Conservation (phyloP, 2,329 filamentous ascomycete species). For the Aureobasidium sp. region DNA sequence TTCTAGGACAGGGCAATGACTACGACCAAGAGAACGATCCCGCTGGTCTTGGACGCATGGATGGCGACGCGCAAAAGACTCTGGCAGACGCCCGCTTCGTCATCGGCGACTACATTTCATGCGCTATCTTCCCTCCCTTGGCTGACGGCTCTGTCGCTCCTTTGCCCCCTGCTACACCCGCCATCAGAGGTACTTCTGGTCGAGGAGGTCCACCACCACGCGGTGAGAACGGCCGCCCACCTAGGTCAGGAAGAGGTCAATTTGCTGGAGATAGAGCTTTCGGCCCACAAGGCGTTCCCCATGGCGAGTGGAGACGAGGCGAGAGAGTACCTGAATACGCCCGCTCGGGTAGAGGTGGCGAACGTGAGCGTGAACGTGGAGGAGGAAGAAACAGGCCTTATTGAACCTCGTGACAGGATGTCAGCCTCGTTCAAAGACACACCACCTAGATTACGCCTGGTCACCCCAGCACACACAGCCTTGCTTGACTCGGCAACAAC, state of each 20-base stretch:
- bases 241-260: slow-evolving; percentile 14
- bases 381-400: slow-evolving; percentile 16
- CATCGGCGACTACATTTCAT: slow-evolving; percentile 80
- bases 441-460: background rate
- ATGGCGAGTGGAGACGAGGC: slow-evolving; percentile 31
- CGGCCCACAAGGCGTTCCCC: slow-evolving; percentile 21
- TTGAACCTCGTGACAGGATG: background rate
- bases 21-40: slow-evolving; percentile 28
- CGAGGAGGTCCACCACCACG: slow-evolving; percentile 19
- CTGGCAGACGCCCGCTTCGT: slow-evolving; percentile 72
- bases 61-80: slow-evolving; percentile 61
- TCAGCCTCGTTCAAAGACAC: background rate
- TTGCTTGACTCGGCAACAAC: background rate
- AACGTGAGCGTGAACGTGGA: slow-evolving; percentile 14
- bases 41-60: slow-evolving; percentile 28
- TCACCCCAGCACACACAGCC: background rate
- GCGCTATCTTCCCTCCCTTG: slow-evolving; percentile 68
- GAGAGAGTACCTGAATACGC: slow-evolving; percentile 26
- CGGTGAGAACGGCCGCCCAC: slow-evolving; percentile 23
- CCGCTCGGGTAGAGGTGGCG: slow-evolving; percentile 15
- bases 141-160: slow-evolving; percentile 66
- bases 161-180: slow-evolving; percentile 37
- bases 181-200: slow-evolving; percentile 36
- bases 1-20: slow-evolving; percentile 43
- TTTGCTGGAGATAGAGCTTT: slow-evolving; percentile 19